Conservation (phyloP, 1,284 basidiomycete species). For the Veloporphyrellus conicus region DNA sequence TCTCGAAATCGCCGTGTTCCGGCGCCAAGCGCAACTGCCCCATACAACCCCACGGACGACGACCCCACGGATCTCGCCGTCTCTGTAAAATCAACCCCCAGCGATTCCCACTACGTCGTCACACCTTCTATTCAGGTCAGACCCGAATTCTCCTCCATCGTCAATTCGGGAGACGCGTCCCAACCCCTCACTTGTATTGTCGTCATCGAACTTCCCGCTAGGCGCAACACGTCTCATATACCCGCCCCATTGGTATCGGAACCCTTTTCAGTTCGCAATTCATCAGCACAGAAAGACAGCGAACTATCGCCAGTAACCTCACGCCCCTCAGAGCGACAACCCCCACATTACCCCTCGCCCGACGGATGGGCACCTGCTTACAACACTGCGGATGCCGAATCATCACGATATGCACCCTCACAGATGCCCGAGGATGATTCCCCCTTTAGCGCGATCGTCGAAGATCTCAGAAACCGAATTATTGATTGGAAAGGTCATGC, state of each 20-base stretch:
- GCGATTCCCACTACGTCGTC: conserved; percentile 64
- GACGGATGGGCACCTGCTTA: conserved; percentile 32
- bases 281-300: conserved; percentile 32
- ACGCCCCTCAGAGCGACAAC: conserved; percentile 22
- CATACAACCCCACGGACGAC: conserved; percentile 68
- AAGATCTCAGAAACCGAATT: conserved; percentile 83
- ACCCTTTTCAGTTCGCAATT: conserved; percentile 34
- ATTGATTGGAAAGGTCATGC: conserved; percentile 94
- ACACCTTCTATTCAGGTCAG: conserved; percentile 85
- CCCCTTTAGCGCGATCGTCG: conserved; percentile 75
- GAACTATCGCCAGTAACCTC: conserved; percentile 32
- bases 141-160: conserved; percentile 81
- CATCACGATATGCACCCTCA: conserved; percentile 23
- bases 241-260: conserved; percentile 59
- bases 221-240: conserved; percentile 53
- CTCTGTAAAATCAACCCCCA: conserved; percentile 47
- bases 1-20: conserved; percentile 36
- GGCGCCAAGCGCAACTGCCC: conserved; percentile 23
- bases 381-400: conserved; percentile 23
- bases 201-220: conserved; percentile 80
- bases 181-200: conserved; percentile 88
- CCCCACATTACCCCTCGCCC: conserved; percentile 32
- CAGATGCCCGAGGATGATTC: conserved; percentile 50
- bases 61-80: conserved; percentile 67
- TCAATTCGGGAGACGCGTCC: conserved; percentile 65